Percentiles rank a stretch among this genome's conserved stretches.
Conservation (phyloP, 495 filamentous ascomycete genomes). For the Geopyxis carbonaria region DNA sequence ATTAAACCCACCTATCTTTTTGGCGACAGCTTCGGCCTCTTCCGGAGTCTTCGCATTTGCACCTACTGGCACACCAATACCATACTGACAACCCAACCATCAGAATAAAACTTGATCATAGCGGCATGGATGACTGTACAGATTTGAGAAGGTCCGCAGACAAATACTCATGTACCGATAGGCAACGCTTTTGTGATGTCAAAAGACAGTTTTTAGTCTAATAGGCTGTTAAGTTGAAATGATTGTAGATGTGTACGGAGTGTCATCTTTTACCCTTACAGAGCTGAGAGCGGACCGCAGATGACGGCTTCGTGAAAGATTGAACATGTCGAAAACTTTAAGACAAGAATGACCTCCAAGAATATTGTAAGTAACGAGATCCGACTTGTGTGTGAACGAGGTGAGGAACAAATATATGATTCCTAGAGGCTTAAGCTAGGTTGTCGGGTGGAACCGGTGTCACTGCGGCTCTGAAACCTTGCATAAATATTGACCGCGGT, state of each 20-base stretch:
- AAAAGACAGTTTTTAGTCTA: constrained; percentile 34
- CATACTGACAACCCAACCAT: constrained; percentile 47
- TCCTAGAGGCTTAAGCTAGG: too few species aligned
- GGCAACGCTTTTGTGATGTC: constrained; percentile 58
- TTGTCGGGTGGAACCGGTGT: too few species aligned
- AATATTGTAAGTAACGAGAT: too few species aligned
- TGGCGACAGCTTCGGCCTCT: constrained; percentile 84
- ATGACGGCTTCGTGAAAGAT: constrained; percentile 50
- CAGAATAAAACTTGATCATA: neutral
- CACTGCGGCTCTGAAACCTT: too few species aligned
- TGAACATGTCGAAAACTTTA: too few species aligned
- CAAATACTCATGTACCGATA: constrained; percentile 95
- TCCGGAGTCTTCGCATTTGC: constrained; percentile 62
- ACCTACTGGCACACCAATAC: constrained; percentile 78
- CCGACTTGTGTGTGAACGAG: too few species aligned
- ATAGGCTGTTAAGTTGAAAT: too few species aligned
- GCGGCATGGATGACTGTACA: constrained; percentile 34
- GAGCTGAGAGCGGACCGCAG: constrained; percentile 49
- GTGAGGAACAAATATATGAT: too few species aligned
- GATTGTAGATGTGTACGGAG: too few species aligned
- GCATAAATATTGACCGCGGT: too few species aligned
- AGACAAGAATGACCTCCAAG: too few species aligned
- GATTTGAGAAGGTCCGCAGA: constrained; percentile 74
- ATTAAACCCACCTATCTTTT: constrained; percentile 49
- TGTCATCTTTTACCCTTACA: constrained; percentile 40